Base-by-base conservation (phyloP, 257 asterid species). In the Rauvolfia tetraphylla region DNA sequence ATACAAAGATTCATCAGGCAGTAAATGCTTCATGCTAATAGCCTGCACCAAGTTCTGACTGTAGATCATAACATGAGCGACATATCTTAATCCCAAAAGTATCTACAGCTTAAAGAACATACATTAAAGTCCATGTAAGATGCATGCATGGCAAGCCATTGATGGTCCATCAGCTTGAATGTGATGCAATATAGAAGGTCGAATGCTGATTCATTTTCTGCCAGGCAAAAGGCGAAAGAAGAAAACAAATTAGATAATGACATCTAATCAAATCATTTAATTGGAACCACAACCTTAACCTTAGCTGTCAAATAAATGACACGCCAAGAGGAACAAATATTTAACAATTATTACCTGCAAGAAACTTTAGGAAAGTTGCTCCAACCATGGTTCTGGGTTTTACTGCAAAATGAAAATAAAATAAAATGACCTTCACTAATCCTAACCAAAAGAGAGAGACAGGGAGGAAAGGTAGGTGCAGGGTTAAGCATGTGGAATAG, bases 41-140 rank as follows among this genome's bases (percentile, higher is more conserved):
- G 3, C 38, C 17, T 1, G 36, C 46, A 38, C 27, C 9, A 15
- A 34, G 23, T 54, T 33, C 9, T 29, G 27, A 36, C 8, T 15
- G 15, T 22, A 49, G 34, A 68, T 33, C 53, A 59, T 34, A 79
- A 29, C 1, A 15, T 36, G 46, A 11, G 25, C 20, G 54, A 48
- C 20, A 59, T 48, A 5, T 67, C n/a, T 46, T 36, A 44, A 6
- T 10, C 39, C 29, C 68, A 57, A 27, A 54, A 56, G 5, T 27
- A 15, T 41, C 12, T 39, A 54, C 3, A 62, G 14, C 33, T 76
- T 18, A 61, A 57, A 15, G 57, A 38, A 79, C 97, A 80, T 88
- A 91, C 98, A 81, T 95, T 95, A 83, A 92, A 92, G 79, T 95
- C 99, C 99, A 95, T 95, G 90, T 95, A 95, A 39, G 99, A 95